Evolutionary conservation across 75 land plant species (phyloP), one percentile per base, ranked within the genome.

Genomic region (Selaginella tamariscina): DNA sequence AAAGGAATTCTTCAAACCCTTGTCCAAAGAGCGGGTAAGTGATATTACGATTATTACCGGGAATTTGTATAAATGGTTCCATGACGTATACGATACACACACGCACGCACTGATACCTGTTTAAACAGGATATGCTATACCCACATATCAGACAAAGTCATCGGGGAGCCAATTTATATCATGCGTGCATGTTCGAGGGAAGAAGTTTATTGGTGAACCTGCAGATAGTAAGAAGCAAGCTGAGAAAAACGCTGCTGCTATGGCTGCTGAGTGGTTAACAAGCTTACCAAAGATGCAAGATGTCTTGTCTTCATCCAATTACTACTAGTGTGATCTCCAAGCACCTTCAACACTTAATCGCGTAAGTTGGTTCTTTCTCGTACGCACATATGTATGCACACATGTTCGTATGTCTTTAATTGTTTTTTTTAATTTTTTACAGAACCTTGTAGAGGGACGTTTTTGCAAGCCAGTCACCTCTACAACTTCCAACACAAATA

Each of bases 121-220:
- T n/a, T n/a, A n/a, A 60, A 84, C 86, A 56, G 91, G 96, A 0
- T 85, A 86, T 60, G 67, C 73, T 32, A 85, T 85, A 33, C 98
- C 98, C 1, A 87, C 77, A 64, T 94, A 94, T 77, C 83, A 79
- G 68, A 82, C 88, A n/a, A 91, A 85, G 55, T 83, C 82, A 78
- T 91, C 24, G 81, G 84, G 91, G 1, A 81, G 83, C 26, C 83
- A 84, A 72, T 87, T 85, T 60, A 82, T 84, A 70, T 83, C 96
- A n/a, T 54, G 81, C 28, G 85, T 85, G 65, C 86, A 82, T 64
- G 82, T 91, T 70, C 84, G 81, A 68, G 88, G 88, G 22, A 85
- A 82, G 86, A 81, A 81, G 60, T 94, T 94, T 70, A 82, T 91
- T 22, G 98, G 98, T 1, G 82, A 87, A 29, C 88, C 88, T 0